Evolutionary conservation across 2,329 filamentous ascomycete species (phyloP).

Genomic region (Beauveria bassiana): DNA sequence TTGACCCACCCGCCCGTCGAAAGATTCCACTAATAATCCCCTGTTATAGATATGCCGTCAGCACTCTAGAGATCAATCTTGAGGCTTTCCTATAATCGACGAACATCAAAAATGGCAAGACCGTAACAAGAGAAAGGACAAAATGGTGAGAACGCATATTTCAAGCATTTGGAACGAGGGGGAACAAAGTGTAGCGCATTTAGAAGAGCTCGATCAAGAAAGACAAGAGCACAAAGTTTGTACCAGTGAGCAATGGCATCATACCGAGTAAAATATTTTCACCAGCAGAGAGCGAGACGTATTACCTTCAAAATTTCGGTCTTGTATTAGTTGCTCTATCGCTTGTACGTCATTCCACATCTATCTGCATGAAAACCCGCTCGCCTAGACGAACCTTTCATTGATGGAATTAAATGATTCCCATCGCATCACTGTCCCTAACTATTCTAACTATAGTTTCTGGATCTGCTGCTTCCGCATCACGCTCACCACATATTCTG

Average conservation of each 20-base stretch:
- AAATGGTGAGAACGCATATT: background rate
- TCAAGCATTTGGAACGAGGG: slow-evolving; percentile 1
- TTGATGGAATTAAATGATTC: too few species aligned
- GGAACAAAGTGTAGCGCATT: slow-evolving; percentile 7
- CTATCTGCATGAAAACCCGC: background rate
- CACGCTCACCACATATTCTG: slow-evolving; percentile 6
- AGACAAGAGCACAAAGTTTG: slow-evolving; percentile 12
- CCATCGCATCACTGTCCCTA: slow-evolving; percentile 3
- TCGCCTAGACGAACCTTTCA: too few species aligned
- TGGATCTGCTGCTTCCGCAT: background rate
- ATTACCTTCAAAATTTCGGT: slow-evolving; percentile 13
- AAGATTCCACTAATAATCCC: slow-evolving; percentile 16
- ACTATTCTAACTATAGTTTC: slow-evolving; percentile 17
- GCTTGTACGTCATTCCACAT: background rate
- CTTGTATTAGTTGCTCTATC: background rate
- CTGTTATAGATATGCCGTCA: slow-evolving; percentile 68
- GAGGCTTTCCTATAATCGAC: slow-evolving; percentile 72
- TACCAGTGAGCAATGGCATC: background rate
- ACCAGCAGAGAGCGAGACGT: background rate
- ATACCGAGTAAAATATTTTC: background rate
- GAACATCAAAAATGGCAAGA: slow-evolving; percentile 9
- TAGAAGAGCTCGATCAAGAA: background rate
- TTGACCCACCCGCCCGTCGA: slow-evolving; percentile 9
- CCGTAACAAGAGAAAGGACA: slow-evolving; percentile 6
- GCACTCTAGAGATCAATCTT: slow-evolving; percentile 88